Percentiles rank a stretch among this genome's conserved stretches.
These are phyloP conservation scores for Pyropia yezoensis DNA, from an alignment of 23 red algal species.

Conservation along the genomic window DNA sequence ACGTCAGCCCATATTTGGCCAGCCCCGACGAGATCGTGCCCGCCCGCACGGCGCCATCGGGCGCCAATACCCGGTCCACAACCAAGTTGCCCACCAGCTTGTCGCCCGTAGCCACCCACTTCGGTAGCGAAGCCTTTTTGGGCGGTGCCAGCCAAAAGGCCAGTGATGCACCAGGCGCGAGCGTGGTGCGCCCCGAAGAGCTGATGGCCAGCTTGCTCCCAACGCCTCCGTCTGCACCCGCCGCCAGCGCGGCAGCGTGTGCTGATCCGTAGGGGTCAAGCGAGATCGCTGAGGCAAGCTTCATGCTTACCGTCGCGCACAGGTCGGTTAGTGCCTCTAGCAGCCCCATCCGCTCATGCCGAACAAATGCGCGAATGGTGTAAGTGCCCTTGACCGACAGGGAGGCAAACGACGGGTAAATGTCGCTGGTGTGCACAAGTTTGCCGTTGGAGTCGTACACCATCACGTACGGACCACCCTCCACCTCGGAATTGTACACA, in stretches of 20 bases:
- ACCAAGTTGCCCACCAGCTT: constrained; percentile 19
- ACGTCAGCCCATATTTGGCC: constrained; percentile 20
- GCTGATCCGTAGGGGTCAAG: constrained; percentile 42
- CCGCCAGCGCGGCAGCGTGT: constrained; percentile 28
- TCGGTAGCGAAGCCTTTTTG: constrained; percentile 37
- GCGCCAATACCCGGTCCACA: constrained; percentile 33
- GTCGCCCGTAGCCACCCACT: constrained; percentile 37
- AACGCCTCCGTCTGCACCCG: not conserved
- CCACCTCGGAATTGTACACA: constrained; percentile 53
- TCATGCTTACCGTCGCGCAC: constrained; percentile 19
- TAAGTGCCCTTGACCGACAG: constrained; percentile 53
- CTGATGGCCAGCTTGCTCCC: constrained; percentile 2
- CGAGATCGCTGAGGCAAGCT: constrained; percentile 13
- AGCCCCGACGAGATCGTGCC: constrained; percentile 4
- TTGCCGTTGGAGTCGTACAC: constrained; percentile 62
- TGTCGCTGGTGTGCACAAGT: constrained; percentile 37
- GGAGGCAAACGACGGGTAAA: constrained; percentile 21
- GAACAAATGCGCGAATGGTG: constrained; percentile 26
- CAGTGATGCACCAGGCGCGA: constrained; percentile 40
- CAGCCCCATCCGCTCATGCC: constrained; percentile 48
- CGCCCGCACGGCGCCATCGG: constrained; percentile 5
- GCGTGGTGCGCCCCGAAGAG: not conserved
- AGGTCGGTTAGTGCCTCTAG: constrained; percentile 31
- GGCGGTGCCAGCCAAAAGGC: constrained; percentile 46
- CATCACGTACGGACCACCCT: constrained; percentile 60